Evolutionary conservation across 768 basidiomycete genomes (phyloP).

Genomic region (Leccinum disarticulatum): DNA sequence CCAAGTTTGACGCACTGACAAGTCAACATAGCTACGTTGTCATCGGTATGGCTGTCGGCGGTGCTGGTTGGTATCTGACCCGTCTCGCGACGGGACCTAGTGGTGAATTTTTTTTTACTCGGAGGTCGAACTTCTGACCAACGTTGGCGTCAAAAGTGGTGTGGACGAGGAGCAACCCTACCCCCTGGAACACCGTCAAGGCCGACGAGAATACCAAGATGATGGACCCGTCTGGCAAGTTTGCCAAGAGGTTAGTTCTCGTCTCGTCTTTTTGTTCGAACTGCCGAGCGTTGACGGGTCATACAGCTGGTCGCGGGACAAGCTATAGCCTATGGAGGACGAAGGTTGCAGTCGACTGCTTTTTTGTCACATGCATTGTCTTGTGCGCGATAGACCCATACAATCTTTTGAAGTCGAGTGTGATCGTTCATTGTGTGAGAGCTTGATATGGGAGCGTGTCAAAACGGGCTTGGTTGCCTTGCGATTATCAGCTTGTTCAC

Average conservation of each 20-base stretch:
- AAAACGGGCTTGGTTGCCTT: neutral
- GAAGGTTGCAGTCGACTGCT: neutral
- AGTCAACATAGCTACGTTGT: conserved; percentile 42
- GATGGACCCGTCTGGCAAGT: conserved; percentile 66
- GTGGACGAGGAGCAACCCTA: conserved; percentile 73
- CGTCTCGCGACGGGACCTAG: conserved; percentile 60
- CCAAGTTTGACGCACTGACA: conserved; percentile 12
- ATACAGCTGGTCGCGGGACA: conserved; percentile 73
- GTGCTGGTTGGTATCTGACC: conserved; percentile 66
- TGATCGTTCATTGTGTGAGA: neutral
- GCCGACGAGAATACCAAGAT: conserved; percentile 75
- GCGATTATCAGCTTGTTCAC: neutral
- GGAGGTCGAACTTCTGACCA: neutral
- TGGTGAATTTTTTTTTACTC: conserved; percentile 36
- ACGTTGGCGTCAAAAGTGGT: conserved; percentile 38
- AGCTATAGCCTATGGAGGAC: conserved; percentile 47
- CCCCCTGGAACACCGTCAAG: conserved; percentile 85
- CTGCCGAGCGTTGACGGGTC: conserved; percentile 3
- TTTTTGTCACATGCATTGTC: conserved; percentile 3
- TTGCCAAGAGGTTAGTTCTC: conserved; percentile 56
- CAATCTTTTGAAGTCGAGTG: conserved; percentile 6
- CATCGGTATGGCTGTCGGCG: conserved; percentile 49
- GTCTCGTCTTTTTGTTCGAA: neutral
- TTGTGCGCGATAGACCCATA: conserved; percentile 20
- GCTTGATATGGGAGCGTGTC: neutral